Evolutionary conservation across 306 rosid genomes (phyloP).

Genomic region (Trichosanthes cucumerina): DNA sequence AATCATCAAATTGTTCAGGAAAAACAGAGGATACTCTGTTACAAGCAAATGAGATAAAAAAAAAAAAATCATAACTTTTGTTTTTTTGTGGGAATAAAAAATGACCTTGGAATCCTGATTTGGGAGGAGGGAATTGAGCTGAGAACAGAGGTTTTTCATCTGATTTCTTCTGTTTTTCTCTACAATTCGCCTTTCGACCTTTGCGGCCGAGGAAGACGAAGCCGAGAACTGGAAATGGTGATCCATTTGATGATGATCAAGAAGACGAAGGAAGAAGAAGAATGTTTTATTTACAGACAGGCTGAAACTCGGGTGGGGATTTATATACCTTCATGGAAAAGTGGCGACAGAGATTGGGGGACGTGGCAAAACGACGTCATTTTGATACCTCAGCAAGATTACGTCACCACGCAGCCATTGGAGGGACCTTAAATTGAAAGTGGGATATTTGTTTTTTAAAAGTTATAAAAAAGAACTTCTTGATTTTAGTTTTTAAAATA

Average conservation of each 20-base stretch:
- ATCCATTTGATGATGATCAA: background rate
- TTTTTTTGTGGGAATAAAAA: background rate
- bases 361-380: background rate
- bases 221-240: constrained; percentile 8
- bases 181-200: constrained; percentile 51
- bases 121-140: constrained; percentile 70
- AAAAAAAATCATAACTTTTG: background rate
- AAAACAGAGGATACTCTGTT: background rate
- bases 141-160: constrained; percentile 62
- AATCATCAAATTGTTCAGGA: background rate
- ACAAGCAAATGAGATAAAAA: background rate
- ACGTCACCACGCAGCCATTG: background rate
- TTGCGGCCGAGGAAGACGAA: constrained; percentile 24
- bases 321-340: background rate
- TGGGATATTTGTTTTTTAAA: background rate
- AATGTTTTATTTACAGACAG: background rate
- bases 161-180: constrained; percentile 85
- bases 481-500: too few relatives aligned
- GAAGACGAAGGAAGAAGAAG: background rate
- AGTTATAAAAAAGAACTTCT: too few relatives aligned
- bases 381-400: background rate
- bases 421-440: background rate
- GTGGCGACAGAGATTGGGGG: background rate
- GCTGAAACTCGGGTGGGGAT: background rate
- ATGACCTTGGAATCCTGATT: constrained; percentile 34